phyloP scores from a whole-genome alignment of 345 rosid species.

The Heritiera fomes region DNA sequence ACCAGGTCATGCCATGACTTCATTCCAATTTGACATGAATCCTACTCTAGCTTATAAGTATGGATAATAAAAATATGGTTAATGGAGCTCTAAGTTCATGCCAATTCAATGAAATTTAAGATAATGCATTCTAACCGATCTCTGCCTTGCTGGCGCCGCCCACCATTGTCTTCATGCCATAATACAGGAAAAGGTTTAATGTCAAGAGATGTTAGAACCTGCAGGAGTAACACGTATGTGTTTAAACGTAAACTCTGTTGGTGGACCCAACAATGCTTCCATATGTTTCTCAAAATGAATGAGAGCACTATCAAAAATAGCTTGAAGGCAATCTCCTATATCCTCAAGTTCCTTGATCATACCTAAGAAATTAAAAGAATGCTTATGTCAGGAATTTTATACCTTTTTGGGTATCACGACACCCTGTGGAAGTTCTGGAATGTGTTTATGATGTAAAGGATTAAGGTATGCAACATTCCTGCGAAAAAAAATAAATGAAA shows the following conservation, averaged over 20 bases:
- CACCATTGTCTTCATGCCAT: constrained; percentile 90
- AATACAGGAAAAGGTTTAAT: constrained; percentile 76
- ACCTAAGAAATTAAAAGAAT: neutral
- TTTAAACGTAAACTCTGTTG: constrained; percentile 2
- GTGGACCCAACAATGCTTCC: neutral
- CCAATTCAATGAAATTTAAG: neutral
- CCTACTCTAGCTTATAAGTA: neutral
- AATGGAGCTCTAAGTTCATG: neutral
- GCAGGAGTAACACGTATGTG: constrained; percentile 25
- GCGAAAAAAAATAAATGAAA: constrained; percentile 25
- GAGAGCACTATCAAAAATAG: neutral
- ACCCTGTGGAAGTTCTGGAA: constrained; percentile 75
- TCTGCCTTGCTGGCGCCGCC: constrained; percentile 75
- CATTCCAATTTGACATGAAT: neutral
- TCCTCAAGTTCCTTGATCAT: neutral
- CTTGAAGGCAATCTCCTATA: no score
- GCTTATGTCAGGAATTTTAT: neutral
- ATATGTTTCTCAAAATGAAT: neutral
- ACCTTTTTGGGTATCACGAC: constrained; percentile 78
- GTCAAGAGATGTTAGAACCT: constrained; percentile 71
- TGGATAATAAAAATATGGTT: neutral
- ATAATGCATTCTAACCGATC: constrained; percentile 55
- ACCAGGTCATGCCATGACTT: neutral
- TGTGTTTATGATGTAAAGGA: constrained; percentile 59
- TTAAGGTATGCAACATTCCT: constrained; percentile 73